Percentiles rank a stretch among this genome's conserved stretches.
Evolutionary conservation across 73 alveolate species (phyloP).

Genomic region (Symbiodinium natans): DNA sequence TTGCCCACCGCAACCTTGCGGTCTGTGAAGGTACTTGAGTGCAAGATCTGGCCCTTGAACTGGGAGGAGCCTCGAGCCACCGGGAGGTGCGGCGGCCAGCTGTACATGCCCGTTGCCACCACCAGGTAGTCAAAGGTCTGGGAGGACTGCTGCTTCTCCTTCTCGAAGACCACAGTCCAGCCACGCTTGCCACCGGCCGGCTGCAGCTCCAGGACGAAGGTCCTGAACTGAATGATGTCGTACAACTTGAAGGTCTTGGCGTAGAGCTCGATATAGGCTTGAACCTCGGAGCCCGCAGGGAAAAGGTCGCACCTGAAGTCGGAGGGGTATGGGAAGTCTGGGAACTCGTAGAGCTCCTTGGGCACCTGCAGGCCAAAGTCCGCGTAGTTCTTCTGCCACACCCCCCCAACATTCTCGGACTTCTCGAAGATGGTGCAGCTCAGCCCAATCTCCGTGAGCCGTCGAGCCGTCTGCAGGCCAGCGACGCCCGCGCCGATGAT

Average conservation of each 20-base stretch:
- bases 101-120: neutral
- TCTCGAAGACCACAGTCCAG: neutral
- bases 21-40: neutral
- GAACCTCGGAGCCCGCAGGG: neutral
- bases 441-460: neutral
- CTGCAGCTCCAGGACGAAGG: neutral
- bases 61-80: neutral
- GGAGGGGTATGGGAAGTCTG: slow-evolving; percentile 58
- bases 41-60: neutral
- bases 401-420: neutral
- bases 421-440: neutral
- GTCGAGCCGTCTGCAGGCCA: neutral
- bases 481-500: neutral
- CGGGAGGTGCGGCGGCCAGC: neutral
- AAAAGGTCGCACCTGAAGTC: slow-evolving; percentile 17
- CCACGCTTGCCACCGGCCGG: neutral
- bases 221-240: neutral
- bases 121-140: neutral
- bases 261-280: neutral
- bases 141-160: neutral
- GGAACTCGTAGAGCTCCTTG: slow-evolving; percentile 58
- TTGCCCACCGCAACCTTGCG: neutral
- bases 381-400: slow-evolving; percentile 52
- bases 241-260: neutral
- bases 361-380: slow-evolving; percentile 84